phyloP scores from a whole-genome alignment of 176 grass and related monocot species.

The Secale cereale region DNA sequence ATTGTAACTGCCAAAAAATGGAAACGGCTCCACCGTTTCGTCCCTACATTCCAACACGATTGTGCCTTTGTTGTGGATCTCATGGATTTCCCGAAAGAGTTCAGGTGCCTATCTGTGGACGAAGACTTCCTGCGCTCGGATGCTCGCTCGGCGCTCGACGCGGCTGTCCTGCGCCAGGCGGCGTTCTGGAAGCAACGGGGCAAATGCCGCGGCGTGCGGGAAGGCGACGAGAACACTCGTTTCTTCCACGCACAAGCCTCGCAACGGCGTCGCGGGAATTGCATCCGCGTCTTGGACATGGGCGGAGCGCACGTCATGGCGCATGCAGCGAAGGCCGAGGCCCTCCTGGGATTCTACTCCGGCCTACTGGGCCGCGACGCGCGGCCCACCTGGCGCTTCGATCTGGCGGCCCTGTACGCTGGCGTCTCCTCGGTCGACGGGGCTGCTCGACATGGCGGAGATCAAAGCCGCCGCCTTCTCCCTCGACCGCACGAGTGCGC shows the following conservation, averaged over 20 bases:
- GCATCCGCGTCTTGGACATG: background rate
- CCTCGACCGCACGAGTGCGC: background rate
- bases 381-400: background rate
- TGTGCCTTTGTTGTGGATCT: background rate
- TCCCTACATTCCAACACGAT: background rate
- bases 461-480: too few species aligned
- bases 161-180: too few species aligned
- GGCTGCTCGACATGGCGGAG: fast-evolving
- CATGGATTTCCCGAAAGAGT: background rate
- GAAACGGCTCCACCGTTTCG: background rate
- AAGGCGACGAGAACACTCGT: background rate
- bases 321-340: background rate
- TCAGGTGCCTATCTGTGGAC: too few species aligned
- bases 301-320: background rate
- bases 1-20: background rate
- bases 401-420: background rate
- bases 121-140: too few species aligned
- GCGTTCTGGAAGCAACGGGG: background rate
- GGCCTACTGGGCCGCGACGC: background rate
- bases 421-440: background rate
- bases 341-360: background rate
- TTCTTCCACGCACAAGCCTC: background rate
- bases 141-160: too few species aligned
- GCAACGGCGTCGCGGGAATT: background rate
- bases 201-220: background rate